Percentiles rank a stretch among this genome's conserved stretches.
Conservation (phyloP, 2,329 filamentous ascomycete species). For the Sphaerulina vaccinii region DNA sequence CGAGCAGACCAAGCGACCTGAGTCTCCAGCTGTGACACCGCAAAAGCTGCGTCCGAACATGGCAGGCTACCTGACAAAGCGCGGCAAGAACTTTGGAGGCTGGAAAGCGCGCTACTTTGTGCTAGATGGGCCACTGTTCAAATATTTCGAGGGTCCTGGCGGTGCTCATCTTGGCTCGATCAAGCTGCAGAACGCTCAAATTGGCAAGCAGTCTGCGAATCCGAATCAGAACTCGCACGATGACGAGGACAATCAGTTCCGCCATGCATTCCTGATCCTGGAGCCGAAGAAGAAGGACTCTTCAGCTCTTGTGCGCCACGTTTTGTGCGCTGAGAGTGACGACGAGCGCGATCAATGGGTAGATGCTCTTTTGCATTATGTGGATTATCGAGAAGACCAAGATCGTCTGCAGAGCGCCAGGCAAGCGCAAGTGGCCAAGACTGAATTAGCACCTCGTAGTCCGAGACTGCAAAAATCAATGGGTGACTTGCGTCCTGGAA, state of each 20-base stretch:
- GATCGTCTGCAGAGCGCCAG: constrained; percentile 39
- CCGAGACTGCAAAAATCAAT: constrained; percentile 41
- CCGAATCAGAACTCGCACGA: constrained; percentile 58
- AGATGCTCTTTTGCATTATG: constrained; percentile 82
- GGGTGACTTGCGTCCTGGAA: constrained; percentile 33
- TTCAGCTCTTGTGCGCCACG: constrained; percentile 81
- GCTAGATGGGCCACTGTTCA: constrained; percentile 68
- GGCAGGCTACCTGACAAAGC: constrained; percentile 91
- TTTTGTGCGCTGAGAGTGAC: constrained; percentile 93
- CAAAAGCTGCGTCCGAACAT: constrained; percentile 68
- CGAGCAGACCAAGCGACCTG: constrained; percentile 37
- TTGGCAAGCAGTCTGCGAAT: constrained; percentile 83
- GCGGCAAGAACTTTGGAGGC: constrained; percentile 96
- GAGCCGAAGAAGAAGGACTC: constrained; percentile 98
- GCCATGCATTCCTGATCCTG: constrained; percentile 90
- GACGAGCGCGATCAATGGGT: constrained; percentile 92
- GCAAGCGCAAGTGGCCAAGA: constrained; percentile 27
- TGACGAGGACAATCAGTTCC: constrained; percentile 88
- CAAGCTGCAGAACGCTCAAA: constrained; percentile 85
- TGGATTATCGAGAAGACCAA: constrained; percentile 68
- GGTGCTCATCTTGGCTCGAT: constrained; percentile 91
- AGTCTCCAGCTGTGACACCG: constrained; percentile 40
- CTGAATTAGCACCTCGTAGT: constrained; percentile 32
- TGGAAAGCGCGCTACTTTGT: constrained; percentile 87
- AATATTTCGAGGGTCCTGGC: constrained; percentile 88